phyloP scores from a whole-genome alignment of 345 rosid genomes.

The Euphorbia peplus region DNA sequence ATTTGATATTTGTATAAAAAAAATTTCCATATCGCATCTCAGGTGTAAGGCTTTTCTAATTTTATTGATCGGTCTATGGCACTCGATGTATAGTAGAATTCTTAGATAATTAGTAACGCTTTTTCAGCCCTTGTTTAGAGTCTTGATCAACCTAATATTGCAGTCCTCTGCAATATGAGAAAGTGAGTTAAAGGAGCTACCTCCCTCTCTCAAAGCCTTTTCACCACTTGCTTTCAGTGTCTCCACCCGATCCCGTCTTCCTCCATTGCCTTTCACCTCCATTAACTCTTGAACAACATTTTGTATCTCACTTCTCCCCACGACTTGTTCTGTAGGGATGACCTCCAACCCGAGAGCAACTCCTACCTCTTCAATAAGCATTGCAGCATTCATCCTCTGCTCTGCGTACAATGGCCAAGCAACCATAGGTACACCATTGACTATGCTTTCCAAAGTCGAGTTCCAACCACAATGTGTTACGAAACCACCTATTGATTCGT shows the following conservation, averaged over 20 bases:
- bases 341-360: slow-evolving; percentile 16
- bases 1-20: no score
- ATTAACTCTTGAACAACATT: slow-evolving; percentile 19
- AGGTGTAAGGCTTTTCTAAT: no score
- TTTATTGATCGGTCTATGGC: no score
- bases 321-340: background rate
- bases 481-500: slow-evolving; percentile 57
- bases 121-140: no score
- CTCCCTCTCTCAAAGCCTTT: slow-evolving; percentile 14
- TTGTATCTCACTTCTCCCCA: slow-evolving; percentile 23
- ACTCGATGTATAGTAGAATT: no score
- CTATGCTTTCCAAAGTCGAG: slow-evolving; percentile 51
- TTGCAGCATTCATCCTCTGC: slow-evolving; percentile 62
- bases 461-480: slow-evolving; percentile 74
- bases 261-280: slow-evolving; percentile 17
- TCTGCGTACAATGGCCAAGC: slow-evolving; percentile 76
- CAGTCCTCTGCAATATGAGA: background rate
- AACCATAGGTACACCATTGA: slow-evolving; percentile 55
- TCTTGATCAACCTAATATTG: no score
- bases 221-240: background rate
- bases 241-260: slow-evolving; percentile 4
- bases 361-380: slow-evolving; percentile 33
- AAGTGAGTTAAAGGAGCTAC: background rate
- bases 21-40: no score
- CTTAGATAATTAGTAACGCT: no score